Percentiles rank a stretch among this genome's conserved stretches.
Conservation (phyloP, 2,329 filamentous ascomycete species). For the Aspergillus versicolor region DNA sequence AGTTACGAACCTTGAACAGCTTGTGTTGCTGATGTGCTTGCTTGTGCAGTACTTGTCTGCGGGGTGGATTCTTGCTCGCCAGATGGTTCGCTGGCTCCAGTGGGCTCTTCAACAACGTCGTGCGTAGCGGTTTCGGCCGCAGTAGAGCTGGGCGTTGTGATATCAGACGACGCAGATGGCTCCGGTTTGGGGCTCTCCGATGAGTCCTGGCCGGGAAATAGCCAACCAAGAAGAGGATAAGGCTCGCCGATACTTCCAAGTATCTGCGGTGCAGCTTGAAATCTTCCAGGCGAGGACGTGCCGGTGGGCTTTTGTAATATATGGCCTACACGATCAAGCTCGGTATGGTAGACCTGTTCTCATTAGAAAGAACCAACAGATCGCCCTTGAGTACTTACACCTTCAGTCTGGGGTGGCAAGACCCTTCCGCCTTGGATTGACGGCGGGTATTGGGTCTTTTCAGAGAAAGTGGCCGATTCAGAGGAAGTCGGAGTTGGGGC, state of each 20-base stretch:
- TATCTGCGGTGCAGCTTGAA: slow-evolving; percentile 11
- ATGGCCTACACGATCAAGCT: slow-evolving; percentile 33
- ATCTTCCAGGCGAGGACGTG: background rate
- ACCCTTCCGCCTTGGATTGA: slow-evolving; percentile 26
- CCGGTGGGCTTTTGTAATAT: slow-evolving; percentile 26
- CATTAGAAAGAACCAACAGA: slow-evolving; percentile 13
- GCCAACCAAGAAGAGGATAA: slow-evolving; percentile 10
- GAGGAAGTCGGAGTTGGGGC: slow-evolving; percentile 21
- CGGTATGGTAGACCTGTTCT: slow-evolving; percentile 30
- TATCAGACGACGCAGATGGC: background rate
- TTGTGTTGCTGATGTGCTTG: background rate
- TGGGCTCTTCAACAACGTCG: background rate
- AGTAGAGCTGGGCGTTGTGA: background rate
- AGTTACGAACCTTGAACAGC: slow-evolving; percentile 6
- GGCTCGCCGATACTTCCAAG: slow-evolving; percentile 18
- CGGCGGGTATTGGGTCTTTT: slow-evolving; percentile 38
- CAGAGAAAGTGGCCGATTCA: slow-evolving; percentile 20
- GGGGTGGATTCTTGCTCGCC: background rate
- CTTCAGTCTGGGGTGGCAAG: slow-evolving; percentile 24
- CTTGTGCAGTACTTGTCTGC: background rate
- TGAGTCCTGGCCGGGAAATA: slow-evolving; percentile 2
- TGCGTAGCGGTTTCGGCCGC: background rate
- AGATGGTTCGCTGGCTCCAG: background rate
- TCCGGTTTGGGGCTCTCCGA: slow-evolving; percentile 1
- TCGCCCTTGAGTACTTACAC: slow-evolving; percentile 26